Evolutionary conservation across 805 yeast species (phyloP), one percentile per base, ranked within the genome.

Genomic region (Nakazawaea anatomiae): DNA sequence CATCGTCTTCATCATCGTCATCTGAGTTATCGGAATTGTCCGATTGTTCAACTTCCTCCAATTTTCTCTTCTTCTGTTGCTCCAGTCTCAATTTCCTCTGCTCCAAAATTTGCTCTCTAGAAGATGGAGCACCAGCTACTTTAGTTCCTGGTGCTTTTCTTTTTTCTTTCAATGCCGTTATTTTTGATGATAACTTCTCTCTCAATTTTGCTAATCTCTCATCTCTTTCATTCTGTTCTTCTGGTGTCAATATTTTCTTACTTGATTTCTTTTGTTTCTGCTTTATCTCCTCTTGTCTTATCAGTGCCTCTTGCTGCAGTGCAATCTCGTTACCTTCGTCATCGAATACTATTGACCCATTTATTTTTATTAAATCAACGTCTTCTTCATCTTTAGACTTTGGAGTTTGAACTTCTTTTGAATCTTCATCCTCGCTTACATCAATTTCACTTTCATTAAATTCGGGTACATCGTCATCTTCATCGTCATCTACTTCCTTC

Each of bases 81-180:
- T 74, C 72, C 55, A 68, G 64, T 50, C 73, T 70, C 57, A 69
- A 72, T 59, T 83, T 86, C 54, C 87, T 73, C 62, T 80, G 82
- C 56, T 80, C 88, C 50, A 87, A 64, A 39, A 85, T 74, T 64
- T 87, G 91, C 57, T 89, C 95, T 67, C 97, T 76, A 9, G 92
- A 87, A 53, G 83, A 77, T 12, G 91, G 90, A 0, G 96, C 94
- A 28, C 97, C 96, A 4, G 76, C 73, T 4, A 75, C 82, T 44
- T 81, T 84, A 1, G 91, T 72, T 1, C 98, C 98, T 1, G 95
- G 94, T 1, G 98, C 99, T 60, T 86, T 91, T 64, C 99, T 82
- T 67, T 80, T 86, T 50, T 84, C 90, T 57, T 83, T 82, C 70
- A 94, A 61, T 7, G 69, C 70, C 51, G 72, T 77, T 56, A 94